Evolutionary conservation across 2,329 filamentous ascomycete genomes (phyloP).

Genomic region (Calonectria naviculata): DNA sequence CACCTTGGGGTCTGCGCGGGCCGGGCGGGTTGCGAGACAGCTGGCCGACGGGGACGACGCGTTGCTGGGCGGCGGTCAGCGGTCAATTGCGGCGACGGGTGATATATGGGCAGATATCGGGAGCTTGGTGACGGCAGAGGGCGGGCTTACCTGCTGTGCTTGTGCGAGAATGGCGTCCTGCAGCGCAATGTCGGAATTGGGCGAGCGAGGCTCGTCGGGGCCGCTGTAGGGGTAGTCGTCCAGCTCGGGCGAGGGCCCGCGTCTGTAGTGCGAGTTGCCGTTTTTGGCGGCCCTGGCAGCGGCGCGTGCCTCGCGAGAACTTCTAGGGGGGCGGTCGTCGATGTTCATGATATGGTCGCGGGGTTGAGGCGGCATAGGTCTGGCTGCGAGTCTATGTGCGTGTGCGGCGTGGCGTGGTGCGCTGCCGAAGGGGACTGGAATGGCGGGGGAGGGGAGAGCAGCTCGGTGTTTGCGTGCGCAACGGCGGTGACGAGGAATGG

Average conservation of each 20-base stretch:
- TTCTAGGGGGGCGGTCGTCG: slow-evolving; percentile 33
- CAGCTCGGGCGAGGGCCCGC: slow-evolving; percentile 37
- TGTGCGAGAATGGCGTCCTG: slow-evolving; percentile 43
- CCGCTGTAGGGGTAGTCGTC: slow-evolving; percentile 38
- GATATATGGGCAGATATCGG: not conserved
- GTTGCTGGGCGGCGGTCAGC: slow-evolving; percentile 32
- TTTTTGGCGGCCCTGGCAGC: slow-evolving; percentile 36
- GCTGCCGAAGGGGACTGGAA: not conserved
- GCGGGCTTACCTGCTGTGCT: slow-evolving; percentile 37
- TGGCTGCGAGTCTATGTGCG: not conserved
- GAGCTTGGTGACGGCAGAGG: not conserved
- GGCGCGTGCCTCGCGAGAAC: slow-evolving; percentile 38
- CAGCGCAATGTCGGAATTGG: slow-evolving; percentile 41
- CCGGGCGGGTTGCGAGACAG: slow-evolving; percentile 30
- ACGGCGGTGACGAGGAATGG: not conserved
- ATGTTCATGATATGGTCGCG: slow-evolving; percentile 20
- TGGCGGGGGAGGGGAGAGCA: not conserved
- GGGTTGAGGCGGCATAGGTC: slow-evolving; percentile 19
- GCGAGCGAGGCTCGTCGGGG: slow-evolving; percentile 38
- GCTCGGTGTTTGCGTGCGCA: not conserved
- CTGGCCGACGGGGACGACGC: slow-evolving; percentile 41
- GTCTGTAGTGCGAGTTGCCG: slow-evolving; percentile 39
- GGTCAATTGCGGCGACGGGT: not conserved
- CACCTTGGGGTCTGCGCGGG: slow-evolving; percentile 30
- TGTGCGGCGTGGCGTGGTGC: not conserved